Evolutionary conservation across 768 basidiomycete species (phyloP).

Genomic region (Bullera alba): DNA sequence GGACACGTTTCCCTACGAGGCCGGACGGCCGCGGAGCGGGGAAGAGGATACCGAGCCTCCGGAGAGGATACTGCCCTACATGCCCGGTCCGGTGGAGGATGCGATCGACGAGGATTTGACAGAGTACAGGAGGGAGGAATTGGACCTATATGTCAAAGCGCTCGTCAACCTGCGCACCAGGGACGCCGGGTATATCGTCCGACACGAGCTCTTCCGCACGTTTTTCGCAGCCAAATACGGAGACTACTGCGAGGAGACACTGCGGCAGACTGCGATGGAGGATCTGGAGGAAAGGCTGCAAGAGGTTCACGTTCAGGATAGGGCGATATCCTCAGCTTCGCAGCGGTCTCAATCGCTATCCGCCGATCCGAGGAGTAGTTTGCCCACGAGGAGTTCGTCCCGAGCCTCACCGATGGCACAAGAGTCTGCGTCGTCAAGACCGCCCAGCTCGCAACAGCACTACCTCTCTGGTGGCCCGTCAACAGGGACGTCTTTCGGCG

Average conservation of each 20-base stretch:
- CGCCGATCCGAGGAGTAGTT: not conserved
- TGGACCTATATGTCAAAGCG: slow-evolving; percentile 79
- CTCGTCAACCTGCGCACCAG: slow-evolving; percentile 62
- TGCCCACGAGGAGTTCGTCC: not conserved
- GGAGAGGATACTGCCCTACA: slow-evolving; percentile 79
- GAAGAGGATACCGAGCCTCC: slow-evolving; percentile 31
- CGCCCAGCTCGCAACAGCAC: slow-evolving; percentile 19
- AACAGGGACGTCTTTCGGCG: slow-evolving; percentile 6
- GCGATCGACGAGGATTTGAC: slow-evolving; percentile 74
- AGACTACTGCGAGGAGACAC: slow-evolving; percentile 65
- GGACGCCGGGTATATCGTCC: slow-evolving; percentile 71
- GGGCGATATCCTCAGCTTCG: not conserved
- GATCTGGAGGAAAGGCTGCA: slow-evolving; percentile 37
- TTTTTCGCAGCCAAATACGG: slow-evolving; percentile 83
- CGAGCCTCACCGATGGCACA: not conserved
- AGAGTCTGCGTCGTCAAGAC: slow-evolving; percentile 13
- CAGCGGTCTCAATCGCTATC: not conserved
- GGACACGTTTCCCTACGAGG: slow-evolving; percentile 80
- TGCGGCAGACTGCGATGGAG: slow-evolving; percentile 48
- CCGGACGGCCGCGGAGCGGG: slow-evolving; percentile 55
- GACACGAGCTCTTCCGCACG: slow-evolving; percentile 67
- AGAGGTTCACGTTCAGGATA: too few species aligned
- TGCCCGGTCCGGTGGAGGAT: slow-evolving; percentile 85
- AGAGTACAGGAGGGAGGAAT: slow-evolving; percentile 66
- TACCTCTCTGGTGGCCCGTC: slow-evolving; percentile 17